A percentile compares a stretch with the other conserved stretches of the same genome.
These are phyloP conservation scores for Coniochaeta sp. DNA, from an alignment of 2,329 filamentous ascomycete genomes.

Conservation along the genomic window DNA sequence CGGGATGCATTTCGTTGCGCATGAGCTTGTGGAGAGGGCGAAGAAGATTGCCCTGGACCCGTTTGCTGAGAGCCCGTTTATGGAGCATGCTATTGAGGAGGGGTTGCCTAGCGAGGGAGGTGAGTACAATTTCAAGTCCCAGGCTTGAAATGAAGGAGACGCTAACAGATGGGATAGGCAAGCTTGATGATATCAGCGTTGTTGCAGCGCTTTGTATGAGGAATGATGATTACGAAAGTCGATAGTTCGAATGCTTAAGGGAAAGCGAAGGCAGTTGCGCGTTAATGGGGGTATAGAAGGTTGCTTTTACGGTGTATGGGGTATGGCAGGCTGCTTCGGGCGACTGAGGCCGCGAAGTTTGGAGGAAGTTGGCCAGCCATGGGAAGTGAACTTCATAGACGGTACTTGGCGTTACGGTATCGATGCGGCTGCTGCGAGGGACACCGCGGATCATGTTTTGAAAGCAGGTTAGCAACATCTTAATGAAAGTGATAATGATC, in stretches of 20 bases:
- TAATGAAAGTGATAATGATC: no score
- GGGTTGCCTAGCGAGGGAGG: constrained; percentile 89
- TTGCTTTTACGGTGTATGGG: neutral
- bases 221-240: constrained; percentile 11
- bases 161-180: constrained; percentile 49
- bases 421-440: no score
- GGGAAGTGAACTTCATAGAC: no score
- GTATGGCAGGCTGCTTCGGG: neutral
- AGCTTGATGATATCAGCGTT: constrained; percentile 94
- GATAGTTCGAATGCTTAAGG: no score
- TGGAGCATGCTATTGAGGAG: constrained; percentile 95
- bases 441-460: no score
- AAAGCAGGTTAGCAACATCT: no score
- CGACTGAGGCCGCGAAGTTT: neutral
- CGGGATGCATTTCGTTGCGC: constrained; percentile 74
- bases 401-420: no score
- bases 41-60: constrained; percentile 80
- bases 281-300: neutral
- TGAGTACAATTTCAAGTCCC: constrained; percentile 34
- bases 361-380: neutral
- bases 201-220: constrained; percentile 71
- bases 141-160: neutral
- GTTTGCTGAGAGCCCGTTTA: constrained; percentile 93
- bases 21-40: constrained; percentile 77
- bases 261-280: neutral